Evolutionary conservation across 305 asterid genomes (phyloP), one percentile per base, ranked within the genome.

Genomic region (Fraxinus paxiana): DNA sequence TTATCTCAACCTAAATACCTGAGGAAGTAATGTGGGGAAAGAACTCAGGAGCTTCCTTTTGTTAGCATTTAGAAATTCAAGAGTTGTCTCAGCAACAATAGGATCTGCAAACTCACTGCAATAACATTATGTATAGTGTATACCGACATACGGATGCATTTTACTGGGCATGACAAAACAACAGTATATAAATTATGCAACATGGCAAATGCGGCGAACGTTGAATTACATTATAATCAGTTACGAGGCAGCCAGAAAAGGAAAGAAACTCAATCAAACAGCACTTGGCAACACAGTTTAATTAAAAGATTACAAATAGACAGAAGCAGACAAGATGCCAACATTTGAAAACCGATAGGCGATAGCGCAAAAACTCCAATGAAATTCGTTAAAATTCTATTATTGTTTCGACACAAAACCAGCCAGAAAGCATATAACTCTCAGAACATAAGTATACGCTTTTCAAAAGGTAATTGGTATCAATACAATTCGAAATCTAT

Each of bases 31-130:
- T 43, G 97, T 83, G 78, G 98, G 96, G 85, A 87, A 90, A 33
- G 96, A 86, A 79, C 87, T 90, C 48, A 86, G 77, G 65, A 93
- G 89, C 87, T 91, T 93, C 84, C 56, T 80, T 87, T 85, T 93
- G 89, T 95, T 93, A 79, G 86, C 88, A 86, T 88, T 87, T 83
- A 95, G 89, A 88, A 95, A 95, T 69, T 85, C 88, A 77, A 93
- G 97, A 69, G 97, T 90, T 85, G 96, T 94, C 88, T 92, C 95
- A 67, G 99, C 99, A 69, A 92, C 99, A 86, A 82, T 86, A 84
- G 95, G 96, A 85, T 93, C 99, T 79, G 98, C 94, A 89, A 95
- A 95, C 92, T 95, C 98, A 84, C 98, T 94, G 93, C 91, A 88
- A 78, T 56, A 84, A 77, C 38, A 85, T 86, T 75, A 82, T 85